phyloP scores from a whole-genome alignment of 768 basidiomycete species.

The Sporobolomyces roseus region DNA sequence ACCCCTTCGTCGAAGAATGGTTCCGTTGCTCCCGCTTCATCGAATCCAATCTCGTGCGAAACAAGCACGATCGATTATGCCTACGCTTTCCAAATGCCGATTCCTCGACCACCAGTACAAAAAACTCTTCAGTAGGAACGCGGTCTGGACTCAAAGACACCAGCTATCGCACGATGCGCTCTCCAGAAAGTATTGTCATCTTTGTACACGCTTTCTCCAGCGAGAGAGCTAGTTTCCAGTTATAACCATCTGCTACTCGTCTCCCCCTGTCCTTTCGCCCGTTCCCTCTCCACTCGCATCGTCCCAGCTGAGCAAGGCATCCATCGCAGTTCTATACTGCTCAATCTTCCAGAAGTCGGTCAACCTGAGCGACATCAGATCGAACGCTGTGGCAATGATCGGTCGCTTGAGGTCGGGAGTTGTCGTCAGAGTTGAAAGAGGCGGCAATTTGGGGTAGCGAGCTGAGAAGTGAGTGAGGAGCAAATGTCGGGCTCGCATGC shows the following conservation, averaged over 20 bases:
- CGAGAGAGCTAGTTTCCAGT: no score
- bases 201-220: no score
- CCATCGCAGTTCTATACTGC: constrained; percentile 68
- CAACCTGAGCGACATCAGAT: constrained; percentile 66
- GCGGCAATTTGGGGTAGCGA: constrained; percentile 82
- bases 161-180: no score
- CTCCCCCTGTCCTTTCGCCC: no score
- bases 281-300: constrained; percentile 42
- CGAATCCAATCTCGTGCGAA: neutral
- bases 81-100: neutral
- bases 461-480: constrained; percentile 96
- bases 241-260: no score
- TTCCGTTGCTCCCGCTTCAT: neutral
- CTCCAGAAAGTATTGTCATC: no score
- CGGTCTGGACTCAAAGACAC: no score
- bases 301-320: constrained; percentile 50
- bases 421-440: constrained; percentile 48
- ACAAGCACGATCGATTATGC: no score
- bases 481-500: constrained; percentile 78
- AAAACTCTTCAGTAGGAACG: no score
- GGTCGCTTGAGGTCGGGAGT: constrained; percentile 48
- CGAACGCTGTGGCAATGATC: constrained; percentile 71
- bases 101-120: neutral
- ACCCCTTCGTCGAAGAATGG: neutral
- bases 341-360: constrained; percentile 81